These are phyloP conservation scores for Amanita polypyramis DNA, from an alignment of 768 basidiomycete species.

Conservation along the genomic window DNA sequence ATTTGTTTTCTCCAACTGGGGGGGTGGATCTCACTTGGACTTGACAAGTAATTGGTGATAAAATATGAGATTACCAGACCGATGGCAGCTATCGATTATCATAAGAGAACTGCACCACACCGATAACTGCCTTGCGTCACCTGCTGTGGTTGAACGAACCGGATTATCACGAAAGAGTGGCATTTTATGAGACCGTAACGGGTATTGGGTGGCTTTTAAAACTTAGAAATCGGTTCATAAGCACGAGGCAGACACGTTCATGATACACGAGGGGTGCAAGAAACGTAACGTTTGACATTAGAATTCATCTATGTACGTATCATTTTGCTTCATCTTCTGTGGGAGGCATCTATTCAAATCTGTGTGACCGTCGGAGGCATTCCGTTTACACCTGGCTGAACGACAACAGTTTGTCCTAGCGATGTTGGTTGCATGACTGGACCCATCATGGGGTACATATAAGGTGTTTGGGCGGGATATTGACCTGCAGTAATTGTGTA, in stretches of 20 bases:
- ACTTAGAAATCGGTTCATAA: neutral
- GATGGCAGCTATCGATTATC: slow-evolving; percentile 27
- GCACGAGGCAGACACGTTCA: slow-evolving; percentile 14
- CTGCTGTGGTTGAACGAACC: slow-evolving; percentile 31
- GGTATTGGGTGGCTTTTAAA: neutral
- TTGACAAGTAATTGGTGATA: slow-evolving; percentile 38
- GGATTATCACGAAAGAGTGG: slow-evolving; percentile 40
- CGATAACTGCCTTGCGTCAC: slow-evolving; percentile 14
- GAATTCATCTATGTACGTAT: neutral
- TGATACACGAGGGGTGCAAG: slow-evolving; percentile 7
- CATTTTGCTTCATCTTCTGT: neutral
- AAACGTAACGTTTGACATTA: slow-evolving; percentile 1
- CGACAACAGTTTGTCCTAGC: slow-evolving; percentile 54
- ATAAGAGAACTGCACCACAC: neutral
- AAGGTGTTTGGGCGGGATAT: slow-evolving; percentile 25
- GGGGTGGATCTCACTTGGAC: slow-evolving; percentile 25
- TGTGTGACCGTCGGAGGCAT: slow-evolving; percentile 52
- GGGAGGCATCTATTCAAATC: slow-evolving; percentile 16
- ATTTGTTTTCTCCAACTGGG: neutral
- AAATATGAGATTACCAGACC: slow-evolving; percentile 40
- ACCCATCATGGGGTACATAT: slow-evolving; percentile 11
- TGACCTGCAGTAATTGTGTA: slow-evolving; percentile 12
- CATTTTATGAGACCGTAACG: slow-evolving; percentile 19
- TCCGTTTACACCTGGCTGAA: slow-evolving; percentile 58
- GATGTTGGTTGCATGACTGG: slow-evolving; percentile 14